Base-by-base conservation (phyloP, 1,284 basidiomycete genomes). In the Ceratobasidium sp. region DNA sequence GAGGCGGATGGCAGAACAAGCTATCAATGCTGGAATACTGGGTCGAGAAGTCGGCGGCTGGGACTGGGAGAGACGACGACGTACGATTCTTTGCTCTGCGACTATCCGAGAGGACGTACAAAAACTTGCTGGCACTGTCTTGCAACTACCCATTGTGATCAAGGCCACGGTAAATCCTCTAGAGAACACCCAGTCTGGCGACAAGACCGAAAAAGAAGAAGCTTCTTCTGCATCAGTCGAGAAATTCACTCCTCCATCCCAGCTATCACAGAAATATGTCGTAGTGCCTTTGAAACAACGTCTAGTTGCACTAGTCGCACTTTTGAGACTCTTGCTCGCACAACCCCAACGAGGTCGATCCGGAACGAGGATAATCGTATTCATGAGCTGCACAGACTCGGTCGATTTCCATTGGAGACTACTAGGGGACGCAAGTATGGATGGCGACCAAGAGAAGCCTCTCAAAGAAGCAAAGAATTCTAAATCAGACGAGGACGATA, bases 321-420 rank as follows among this genome's bases (percentile, higher is more conserved):
- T 99, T 1, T 82, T 96, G 36, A 89, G 92, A 30, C 87, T 88
- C 2, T 84, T 97, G 4, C 84, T 98, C 43, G 83, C 90, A 2
- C 48, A 74, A 55, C 74, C 71, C 30, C 86, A 89, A 78, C 81
- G 83, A 53, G 85, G 86, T 32, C 83, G 84, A 28, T 53, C 70
- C 0, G 73, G 71, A 18, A 75, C 71, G 48, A 92, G 89, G 78
- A 89, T 98, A 53, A 95, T 99, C 67, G 95, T 99, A 5, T 99
- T 99, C 81, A 84, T 99, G 74, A 96, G 92, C 77, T 98, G 96
- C 77, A 99, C 96, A 1, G 96, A 98, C 80, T 94, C 95, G 1
- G 97, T 99, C 39, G 97, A 99, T 80, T 98, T 96, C 79, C 95
- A 98, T 79, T 99, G 94, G 92, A 87, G 87, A 58, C 84, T 98